phyloP scores from a whole-genome alignment of 1,284 basidiomycete species.

The Ustilago sp. region DNA sequence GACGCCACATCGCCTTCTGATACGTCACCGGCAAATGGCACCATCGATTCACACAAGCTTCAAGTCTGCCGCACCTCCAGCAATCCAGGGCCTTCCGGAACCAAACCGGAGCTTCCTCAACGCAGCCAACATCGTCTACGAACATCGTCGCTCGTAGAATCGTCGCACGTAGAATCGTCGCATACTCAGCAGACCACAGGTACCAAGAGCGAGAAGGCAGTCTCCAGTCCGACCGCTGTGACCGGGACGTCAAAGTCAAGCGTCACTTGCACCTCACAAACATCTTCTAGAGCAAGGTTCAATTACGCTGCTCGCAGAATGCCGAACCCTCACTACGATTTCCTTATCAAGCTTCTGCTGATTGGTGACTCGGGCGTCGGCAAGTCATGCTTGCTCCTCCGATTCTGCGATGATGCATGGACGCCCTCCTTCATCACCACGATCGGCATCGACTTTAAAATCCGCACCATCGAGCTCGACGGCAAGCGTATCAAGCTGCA shows the following conservation, averaged over 20 bases:
- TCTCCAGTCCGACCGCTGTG: background rate
- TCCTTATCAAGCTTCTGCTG: constrained; percentile 65
- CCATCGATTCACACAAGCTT: background rate
- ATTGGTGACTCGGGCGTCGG: constrained; percentile 75
- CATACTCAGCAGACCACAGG: too few relatives aligned
- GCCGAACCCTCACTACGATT: constrained; percentile 68
- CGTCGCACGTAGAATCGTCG: too few relatives aligned
- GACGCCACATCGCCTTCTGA: background rate
- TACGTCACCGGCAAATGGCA: background rate
- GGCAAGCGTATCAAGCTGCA: constrained; percentile 96
- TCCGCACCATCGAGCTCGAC: constrained; percentile 94
- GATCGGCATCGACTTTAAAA: constrained; percentile 79
- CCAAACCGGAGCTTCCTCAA: constrained; percentile 30
- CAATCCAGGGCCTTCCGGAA: constrained; percentile 1
- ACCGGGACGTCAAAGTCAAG: background rate
- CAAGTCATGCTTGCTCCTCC: constrained; percentile 96
- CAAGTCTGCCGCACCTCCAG: constrained; percentile 5
- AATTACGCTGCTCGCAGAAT: constrained; percentile 36
- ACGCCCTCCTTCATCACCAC: constrained; percentile 99
- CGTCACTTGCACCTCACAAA: background rate
- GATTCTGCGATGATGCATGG: constrained; percentile 99
- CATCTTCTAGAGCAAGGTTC: constrained; percentile 11
- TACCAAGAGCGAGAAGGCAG: constrained; percentile 4
- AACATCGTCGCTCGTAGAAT: constrained; percentile 17
- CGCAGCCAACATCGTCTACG: constrained; percentile 34